phyloP scores from a whole-genome alignment of 2,329 filamentous ascomycete genomes.

The Aphanocladium album region DNA sequence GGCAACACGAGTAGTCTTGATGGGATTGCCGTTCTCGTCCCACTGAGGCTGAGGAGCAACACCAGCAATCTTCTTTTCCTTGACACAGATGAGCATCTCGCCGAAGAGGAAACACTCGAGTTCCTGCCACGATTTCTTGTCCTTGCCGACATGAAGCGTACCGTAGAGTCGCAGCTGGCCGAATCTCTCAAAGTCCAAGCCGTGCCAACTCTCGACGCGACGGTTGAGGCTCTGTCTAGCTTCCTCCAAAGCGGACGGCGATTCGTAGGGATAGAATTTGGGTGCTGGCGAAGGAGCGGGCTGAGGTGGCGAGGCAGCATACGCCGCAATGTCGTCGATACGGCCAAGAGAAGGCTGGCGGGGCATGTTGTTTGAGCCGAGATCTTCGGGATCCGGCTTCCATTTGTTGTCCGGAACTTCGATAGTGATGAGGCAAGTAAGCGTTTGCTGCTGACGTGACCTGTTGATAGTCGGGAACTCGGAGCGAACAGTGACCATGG shows the following conservation, averaged over 20 bases:
- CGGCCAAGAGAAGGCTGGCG: slow-evolving; percentile 36
- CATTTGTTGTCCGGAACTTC: slow-evolving; percentile 92
- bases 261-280: slow-evolving; percentile 66
- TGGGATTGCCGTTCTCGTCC: slow-evolving; percentile 53
- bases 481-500: slow-evolving; percentile 88
- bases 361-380: slow-evolving; percentile 49
- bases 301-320: slow-evolving; percentile 55
- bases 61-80: slow-evolving; percentile 74
- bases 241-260: slow-evolving; percentile 70
- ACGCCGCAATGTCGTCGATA: slow-evolving; percentile 50
- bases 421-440: slow-evolving; percentile 90
- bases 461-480: slow-evolving; percentile 93
- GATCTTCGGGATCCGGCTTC: slow-evolving; percentile 77
- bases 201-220: slow-evolving; percentile 98
- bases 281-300: slow-evolving; percentile 41
- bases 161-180: slow-evolving; percentile 88
- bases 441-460: slow-evolving; percentile 87
- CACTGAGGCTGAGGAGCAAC: slow-evolving; percentile 51
- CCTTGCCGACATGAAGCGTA: slow-evolving; percentile 88
- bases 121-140: slow-evolving; percentile 95
- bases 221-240: slow-evolving; percentile 79
- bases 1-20: slow-evolving; percentile 72
- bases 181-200: slow-evolving; percentile 86
- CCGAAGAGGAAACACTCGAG: slow-evolving; percentile 94
- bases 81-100: slow-evolving; percentile 99